Percentiles rank a stretch among this genome's conserved stretches.
These are phyloP conservation scores for Amborella trichopoda DNA, from an alignment of 164 flowering plant species.

Conservation along the genomic window DNA sequence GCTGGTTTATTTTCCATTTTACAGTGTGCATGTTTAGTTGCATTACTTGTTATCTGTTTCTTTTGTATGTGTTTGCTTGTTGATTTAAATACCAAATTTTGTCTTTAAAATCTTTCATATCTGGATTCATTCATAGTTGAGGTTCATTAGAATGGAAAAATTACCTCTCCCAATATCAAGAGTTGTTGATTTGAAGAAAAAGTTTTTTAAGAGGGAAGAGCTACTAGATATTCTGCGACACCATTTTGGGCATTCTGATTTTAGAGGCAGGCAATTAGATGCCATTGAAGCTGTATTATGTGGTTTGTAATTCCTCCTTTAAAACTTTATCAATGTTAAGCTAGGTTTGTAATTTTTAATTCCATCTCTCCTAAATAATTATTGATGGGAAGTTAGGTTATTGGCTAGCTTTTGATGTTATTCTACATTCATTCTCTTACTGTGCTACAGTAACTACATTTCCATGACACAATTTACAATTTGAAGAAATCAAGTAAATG, in stretches of 20 bases:
- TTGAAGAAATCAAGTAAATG: too few relatives aligned
- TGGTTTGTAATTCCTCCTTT: constrained; percentile 25
- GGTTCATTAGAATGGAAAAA: constrained; percentile 74
- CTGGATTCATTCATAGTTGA: too few relatives aligned
- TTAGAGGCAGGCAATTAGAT: constrained; percentile 77
- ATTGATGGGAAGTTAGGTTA: neutral
- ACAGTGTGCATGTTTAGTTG: too few relatives aligned
- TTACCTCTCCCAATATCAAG: constrained; percentile 44
- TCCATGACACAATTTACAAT: neutral
- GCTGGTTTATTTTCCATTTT: too few relatives aligned
- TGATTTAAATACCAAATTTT: too few relatives aligned
- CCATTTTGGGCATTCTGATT: constrained; percentile 76
- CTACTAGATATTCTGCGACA: constrained; percentile 65
- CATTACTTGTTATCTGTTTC: too few relatives aligned
- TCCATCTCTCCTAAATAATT: neutral
- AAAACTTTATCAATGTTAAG: neutral
- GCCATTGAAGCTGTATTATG: constrained; percentile 84
- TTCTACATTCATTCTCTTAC: neutral
- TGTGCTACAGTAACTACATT: neutral
- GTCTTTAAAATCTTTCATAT: too few relatives aligned
- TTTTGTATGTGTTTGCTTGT: too few relatives aligned
- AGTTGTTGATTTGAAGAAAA: constrained; percentile 17
- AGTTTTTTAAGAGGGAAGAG: constrained; percentile 31
- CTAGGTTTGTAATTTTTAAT: neutral
- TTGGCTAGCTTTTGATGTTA: neutral